Evolutionary conservation across 1,139 yeast genomes (phyloP).

Genomic region (Petasospora rhodanensis): DNA sequence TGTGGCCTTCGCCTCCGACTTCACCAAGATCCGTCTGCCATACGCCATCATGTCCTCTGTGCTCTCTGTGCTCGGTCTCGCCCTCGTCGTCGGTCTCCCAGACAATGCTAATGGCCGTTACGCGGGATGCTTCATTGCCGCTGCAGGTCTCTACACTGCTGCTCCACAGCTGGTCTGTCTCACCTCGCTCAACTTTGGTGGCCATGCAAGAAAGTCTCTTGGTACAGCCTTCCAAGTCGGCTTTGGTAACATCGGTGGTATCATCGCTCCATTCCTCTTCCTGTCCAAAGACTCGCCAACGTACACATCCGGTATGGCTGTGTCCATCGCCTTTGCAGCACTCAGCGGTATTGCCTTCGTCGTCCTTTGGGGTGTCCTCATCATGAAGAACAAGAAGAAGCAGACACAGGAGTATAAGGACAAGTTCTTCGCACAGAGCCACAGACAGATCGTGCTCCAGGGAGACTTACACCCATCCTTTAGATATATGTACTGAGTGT

Average conservation of each 20-base stretch:
- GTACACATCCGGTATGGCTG: constrained; percentile 35
- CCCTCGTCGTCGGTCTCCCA: constrained; percentile 40
- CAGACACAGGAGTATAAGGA: constrained; percentile 31
- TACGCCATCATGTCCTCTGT: constrained; percentile 33
- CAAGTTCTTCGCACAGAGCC: constrained; percentile 42
- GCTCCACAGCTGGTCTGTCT: constrained; percentile 78
- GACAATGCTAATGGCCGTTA: constrained; percentile 42
- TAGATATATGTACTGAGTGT: constrained; percentile 40
- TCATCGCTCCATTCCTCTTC: constrained; percentile 55
- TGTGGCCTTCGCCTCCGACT: constrained; percentile 40
- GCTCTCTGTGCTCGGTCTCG: constrained; percentile 38
- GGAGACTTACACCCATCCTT: constrained; percentile 71
- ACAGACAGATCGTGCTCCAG: constrained; percentile 39
- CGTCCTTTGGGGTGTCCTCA: constrained; percentile 39
- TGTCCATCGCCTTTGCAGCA: constrained; percentile 48
- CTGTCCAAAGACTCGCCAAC: constrained; percentile 30
- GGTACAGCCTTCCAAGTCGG: constrained; percentile 79
- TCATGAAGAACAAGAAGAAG: constrained; percentile 38
- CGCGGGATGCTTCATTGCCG: constrained; percentile 67
- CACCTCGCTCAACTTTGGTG: constrained; percentile 55
- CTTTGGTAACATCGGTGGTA: constrained; percentile 81
- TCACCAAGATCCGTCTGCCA: constrained; percentile 31
- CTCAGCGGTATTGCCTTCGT: constrained; percentile 41
- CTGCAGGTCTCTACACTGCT: constrained; percentile 61
- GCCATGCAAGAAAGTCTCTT: constrained; percentile 66